phyloP scores from a whole-genome alignment of 2,329 filamentous ascomycete species.

The Zarea fungicola region DNA sequence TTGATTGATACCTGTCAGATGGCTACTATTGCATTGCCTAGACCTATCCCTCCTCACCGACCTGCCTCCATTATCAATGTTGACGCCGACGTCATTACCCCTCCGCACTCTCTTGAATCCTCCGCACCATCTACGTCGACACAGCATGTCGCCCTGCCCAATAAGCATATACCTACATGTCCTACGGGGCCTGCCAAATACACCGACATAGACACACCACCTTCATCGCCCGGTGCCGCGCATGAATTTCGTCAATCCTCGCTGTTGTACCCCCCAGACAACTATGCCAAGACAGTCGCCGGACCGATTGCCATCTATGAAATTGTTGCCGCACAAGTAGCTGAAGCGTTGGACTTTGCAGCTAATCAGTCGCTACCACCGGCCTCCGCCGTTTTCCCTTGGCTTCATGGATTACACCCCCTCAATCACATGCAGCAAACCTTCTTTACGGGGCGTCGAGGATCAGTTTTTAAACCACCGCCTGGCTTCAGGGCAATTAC shows the following conservation, averaged over 20 bases:
- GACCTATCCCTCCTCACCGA: slow-evolving; percentile 42
- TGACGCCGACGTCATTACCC: slow-evolving; percentile 26
- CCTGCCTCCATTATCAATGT: slow-evolving; percentile 35
- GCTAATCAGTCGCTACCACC: slow-evolving; percentile 79
- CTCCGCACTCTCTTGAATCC: slow-evolving; percentile 36
- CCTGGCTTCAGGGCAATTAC: slow-evolving; percentile 75
- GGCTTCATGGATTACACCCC: slow-evolving; percentile 89
- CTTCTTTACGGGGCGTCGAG: slow-evolving; percentile 79
- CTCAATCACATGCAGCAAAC: slow-evolving; percentile 83
- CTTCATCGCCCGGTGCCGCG: slow-evolving; percentile 58
- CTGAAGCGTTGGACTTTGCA: slow-evolving; percentile 67
- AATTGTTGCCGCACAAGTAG: slow-evolving; percentile 63
- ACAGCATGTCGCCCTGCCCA: slow-evolving; percentile 52
- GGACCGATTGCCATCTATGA: slow-evolving; percentile 62
- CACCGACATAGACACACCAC: slow-evolving; percentile 54
- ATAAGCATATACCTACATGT: slow-evolving; percentile 87
- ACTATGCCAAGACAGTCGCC: slow-evolving; percentile 48
- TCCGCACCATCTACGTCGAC: slow-evolving; percentile 19
- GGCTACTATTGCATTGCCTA: slow-evolving; percentile 51
- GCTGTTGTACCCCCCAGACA: slow-evolving; percentile 68
- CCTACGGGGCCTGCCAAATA: slow-evolving; percentile 65
- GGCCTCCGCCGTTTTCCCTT: slow-evolving; percentile 84
- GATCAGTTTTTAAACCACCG: slow-evolving; percentile 61
- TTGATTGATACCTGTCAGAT: slow-evolving; percentile 28
- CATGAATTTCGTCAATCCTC: slow-evolving; percentile 56